Base-by-base conservation (phyloP, 495 filamentous ascomycete genomes). In the Annulohypoxylon nitens region DNA sequence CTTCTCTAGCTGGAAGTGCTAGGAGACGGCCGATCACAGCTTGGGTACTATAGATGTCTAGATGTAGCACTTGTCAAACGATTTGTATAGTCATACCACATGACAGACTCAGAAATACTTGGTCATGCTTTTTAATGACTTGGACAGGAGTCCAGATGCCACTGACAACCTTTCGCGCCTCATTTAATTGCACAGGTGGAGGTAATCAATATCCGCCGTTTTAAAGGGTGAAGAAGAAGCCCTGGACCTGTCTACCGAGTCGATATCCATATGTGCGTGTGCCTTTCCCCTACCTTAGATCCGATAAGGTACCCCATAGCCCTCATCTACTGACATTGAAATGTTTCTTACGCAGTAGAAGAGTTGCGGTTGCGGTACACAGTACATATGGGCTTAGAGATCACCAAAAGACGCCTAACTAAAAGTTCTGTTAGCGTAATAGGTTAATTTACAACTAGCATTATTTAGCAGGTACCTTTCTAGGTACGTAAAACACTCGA, bases 181-280 rank as follows among this genome's bases (percentile, higher is more conserved):
- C 43, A 47, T 61, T 61, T 51, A 39, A 69, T 69, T 69, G 47
- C 60, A 41, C 47, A 59, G 63, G 70, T 61, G 59, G 51, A 67
- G 51, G 55, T 53, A 53, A 68, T 68, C 14, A 64, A 73, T 64
- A 26, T 25, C n/a, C 34, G 39, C 18, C 26, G 48, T 37, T 45
- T 47, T 45, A 39, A 39, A 63, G 66, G 47, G 66, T 69, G 18
- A 41, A 62, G 36, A 60, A 59, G 18, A 43, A 14, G 11, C 39
- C 39, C 8, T 43, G 39, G 39, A 43, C 39, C 12, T 43, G 12
- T n/a, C 39, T n/a, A 43, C 30, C 30, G 12, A 43, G 39, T 61
- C 54, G 47, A 48, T 43, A n/a, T 67, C 2, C 10, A 3, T 54
- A 18, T 61, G 18, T 10, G 5, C 18, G 23, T 26, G 25, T 23